Conservation (phyloP, 805 yeast species). For the Nakazawaea wyomingensis region DNA sequence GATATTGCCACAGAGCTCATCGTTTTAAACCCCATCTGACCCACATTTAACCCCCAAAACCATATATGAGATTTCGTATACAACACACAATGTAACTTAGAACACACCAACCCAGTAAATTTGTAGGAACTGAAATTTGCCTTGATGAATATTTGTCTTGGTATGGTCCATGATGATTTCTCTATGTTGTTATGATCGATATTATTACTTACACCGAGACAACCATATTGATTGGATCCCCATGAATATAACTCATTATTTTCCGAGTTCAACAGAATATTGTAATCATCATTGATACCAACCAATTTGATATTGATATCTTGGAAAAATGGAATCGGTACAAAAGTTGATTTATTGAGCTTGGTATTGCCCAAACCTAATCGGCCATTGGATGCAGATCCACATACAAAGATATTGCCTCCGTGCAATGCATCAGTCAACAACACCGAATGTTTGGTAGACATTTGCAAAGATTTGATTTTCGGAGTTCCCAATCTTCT, state of each 20-base stretch:
- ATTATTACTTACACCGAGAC: conserved; percentile 41
- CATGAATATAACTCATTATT: conserved; percentile 67
- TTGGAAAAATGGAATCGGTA: conserved; percentile 33
- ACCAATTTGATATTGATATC: conserved; percentile 29
- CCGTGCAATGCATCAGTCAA: conserved; percentile 33
- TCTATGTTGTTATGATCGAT: background rate
- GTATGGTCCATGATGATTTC: background rate
- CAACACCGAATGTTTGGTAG: conserved; percentile 62
- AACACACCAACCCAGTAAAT: conserved; percentile 30
- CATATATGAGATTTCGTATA: conserved; percentile 43
- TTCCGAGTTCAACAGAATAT: conserved; percentile 47
- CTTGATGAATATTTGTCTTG: background rate
- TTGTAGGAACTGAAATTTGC: background rate
- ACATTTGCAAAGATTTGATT: conserved; percentile 42
- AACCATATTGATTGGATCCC: conserved; percentile 72
- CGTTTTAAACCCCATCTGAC: conserved; percentile 65
- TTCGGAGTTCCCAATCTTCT: conserved; percentile 27
- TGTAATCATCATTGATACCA: conserved; percentile 62
- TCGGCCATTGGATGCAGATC: conserved; percentile 67
- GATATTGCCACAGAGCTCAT: background rate
- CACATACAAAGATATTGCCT: conserved; percentile 53
- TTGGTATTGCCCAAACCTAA: conserved; percentile 49
- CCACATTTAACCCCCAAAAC: conserved; percentile 77
- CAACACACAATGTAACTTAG: conserved; percentile 65
- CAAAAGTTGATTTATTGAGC: conserved; percentile 37